Evolutionary conservation across 495 filamentous ascomycete genomes (phyloP), one percentile per base, ranked within the genome.

Genomic region (Neurospora sp.): DNA sequence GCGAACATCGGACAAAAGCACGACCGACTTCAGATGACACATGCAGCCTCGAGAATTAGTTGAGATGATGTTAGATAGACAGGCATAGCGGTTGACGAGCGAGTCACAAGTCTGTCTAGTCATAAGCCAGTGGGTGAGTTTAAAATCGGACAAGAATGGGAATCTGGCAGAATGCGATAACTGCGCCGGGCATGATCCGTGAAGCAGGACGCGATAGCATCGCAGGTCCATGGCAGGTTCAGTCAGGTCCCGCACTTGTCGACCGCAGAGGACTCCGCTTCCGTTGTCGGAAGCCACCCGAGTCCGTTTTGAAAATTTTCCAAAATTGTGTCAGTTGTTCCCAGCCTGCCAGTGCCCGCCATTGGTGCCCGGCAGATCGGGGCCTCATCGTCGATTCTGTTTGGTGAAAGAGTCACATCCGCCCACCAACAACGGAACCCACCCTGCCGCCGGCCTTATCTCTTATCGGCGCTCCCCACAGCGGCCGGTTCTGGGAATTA

Each of bases 401-500:
- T 31, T 61, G 53, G 14, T 61, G 22, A 71, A 77, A 74, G 73
- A 79, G 76, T 79, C 76, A 78, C 76, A 70, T 3, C 53, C 27
- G 53, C 27, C 53, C 53, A 65, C 53, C 27, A 65, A 16, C 53
- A 65, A 37, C 27, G 27, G 27, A 31, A 31, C 12, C 53, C 27
- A 35, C 53, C 53, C 53, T 65, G 53, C 6, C 53, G 53, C 53
- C 53, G 65, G 37, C 35, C 74, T 75, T 78, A 77, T 78, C 72
- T 59, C 78, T 78, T 79, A 79, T 79, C 77, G 72, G 27, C 27
- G 10, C 39, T 75, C 76, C 76, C 78, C 74, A 76, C 76, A 48
- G 3, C 20, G 71, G 71, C 74, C 73, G 65, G 72, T 72, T 71
- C 69, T 69, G 75, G 53, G 53, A 65, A 74, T 75, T 74, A 71